Base-by-base conservation (phyloP, 1,284 basidiomycete species). In the Rhodotorula sp. region DNA sequence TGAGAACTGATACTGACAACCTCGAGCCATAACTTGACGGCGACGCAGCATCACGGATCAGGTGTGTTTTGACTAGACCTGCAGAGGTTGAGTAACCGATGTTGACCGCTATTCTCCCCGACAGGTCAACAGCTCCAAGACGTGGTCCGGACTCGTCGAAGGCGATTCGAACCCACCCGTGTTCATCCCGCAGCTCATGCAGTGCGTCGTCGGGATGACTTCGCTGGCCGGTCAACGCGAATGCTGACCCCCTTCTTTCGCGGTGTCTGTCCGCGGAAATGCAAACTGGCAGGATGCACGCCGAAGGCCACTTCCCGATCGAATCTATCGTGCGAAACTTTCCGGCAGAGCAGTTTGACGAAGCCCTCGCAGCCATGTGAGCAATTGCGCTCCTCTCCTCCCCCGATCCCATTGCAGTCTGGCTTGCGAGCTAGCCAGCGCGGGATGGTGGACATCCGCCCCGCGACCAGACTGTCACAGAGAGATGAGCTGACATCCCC, bases 341-440 rank as follows among this genome's bases (percentile, higher is more conserved):
- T 61, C 20, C 44, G n/a, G 62, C 66, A 29, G 72, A 69, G 24
- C 26, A 76, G 29, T 59, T 76, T 22, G 76, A 77, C 20, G 67
- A 76, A 3, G 76, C 76, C 1, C 53, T 77, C 6, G 67, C 72
- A 15, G 76, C 69, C 5, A 76, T 77, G 73, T 69, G 56, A 45
- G 70, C 59, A n/a, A 15, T 17, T 53, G 51, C 51, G 24, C 24
- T 24, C n/a, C 37, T 42, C 37, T 42, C 37, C 37, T 42, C 37
- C 37, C 37, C 37, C 37, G 37, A 12, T 12, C 37, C 37, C 14
- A 12, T 42, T 42, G 37, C 37, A 3, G 10, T 12, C 10, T 42
- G 37, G 37, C 37, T 42, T 42, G 37, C 37, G n/a, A n/a, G n/a
- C n/a, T n/a, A n/a, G n/a, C n/a, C n/a, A n/a, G n/a, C n/a, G n/a